A percentile compares a stretch with the other conserved stretches of the same genome.
phyloP scores from a whole-genome alignment of 331 rosid genomes.

The Saraca asoca region DNA sequence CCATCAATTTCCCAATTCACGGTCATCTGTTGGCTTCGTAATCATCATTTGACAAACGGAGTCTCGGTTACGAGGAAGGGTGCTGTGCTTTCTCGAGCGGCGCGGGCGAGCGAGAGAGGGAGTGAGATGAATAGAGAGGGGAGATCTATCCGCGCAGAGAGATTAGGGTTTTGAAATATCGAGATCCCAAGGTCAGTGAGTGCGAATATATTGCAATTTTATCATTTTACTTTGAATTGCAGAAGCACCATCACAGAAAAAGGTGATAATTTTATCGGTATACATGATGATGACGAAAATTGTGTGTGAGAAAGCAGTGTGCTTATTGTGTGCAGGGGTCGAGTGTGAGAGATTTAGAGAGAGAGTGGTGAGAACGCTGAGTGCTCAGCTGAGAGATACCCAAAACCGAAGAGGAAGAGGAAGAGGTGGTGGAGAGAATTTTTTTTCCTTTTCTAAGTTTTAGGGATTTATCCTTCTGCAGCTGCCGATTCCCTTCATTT shows the following conservation, averaged over 20 bases:
- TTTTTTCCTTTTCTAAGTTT: constrained; percentile 31
- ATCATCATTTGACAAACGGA: not conserved
- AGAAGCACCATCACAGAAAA: constrained; percentile 17
- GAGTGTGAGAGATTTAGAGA: constrained; percentile 88
- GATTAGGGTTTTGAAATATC: constrained; percentile 46
- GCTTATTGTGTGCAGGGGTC: constrained; percentile 89
- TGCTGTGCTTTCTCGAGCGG: constrained; percentile 21
- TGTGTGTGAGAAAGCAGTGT: constrained; percentile 95
- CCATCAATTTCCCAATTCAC: not conserved
- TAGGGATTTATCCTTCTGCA: constrained; percentile 54
- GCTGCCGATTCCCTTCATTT: constrained; percentile 30
- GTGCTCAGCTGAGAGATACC: constrained; percentile 50
- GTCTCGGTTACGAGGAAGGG: constrained; percentile 24
- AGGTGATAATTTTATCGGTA: constrained; percentile 65
- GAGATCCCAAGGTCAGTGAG: constrained; percentile 69
- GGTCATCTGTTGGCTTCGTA: not conserved
- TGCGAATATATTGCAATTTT: constrained; percentile 40
- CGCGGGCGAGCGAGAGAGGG: constrained; percentile 32
- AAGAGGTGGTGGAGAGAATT: constrained; percentile 47
- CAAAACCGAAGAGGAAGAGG: constrained; percentile 8
- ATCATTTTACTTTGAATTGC: constrained; percentile 36
- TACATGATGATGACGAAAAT: constrained; percentile 35
- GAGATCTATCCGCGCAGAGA: constrained; percentile 38
- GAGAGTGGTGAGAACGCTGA: constrained; percentile 65
- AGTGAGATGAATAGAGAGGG: constrained; percentile 36